Base-by-base conservation (phyloP, 2,329 filamentous ascomycete species). In the Paecilomyces niveus region DNA sequence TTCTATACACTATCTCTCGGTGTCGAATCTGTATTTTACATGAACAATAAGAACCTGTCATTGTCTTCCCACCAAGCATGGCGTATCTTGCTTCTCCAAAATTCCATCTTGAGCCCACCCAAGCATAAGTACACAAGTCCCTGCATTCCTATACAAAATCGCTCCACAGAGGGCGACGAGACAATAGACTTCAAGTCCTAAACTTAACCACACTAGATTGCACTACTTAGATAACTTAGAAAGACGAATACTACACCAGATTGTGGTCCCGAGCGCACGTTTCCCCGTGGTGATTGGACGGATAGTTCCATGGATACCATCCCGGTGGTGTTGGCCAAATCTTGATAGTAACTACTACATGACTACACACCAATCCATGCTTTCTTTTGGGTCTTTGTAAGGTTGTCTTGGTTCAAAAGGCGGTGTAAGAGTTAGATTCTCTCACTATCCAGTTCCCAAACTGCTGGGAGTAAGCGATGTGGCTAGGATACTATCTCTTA, bases 21-120 rank as follows among this genome's bases (percentile, higher is more conserved):
- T 29, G 26, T 29, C 5, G 26, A 29, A 45, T 45, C n/a, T 8
- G 6, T 2, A 21, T n/a, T n/a, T 15, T 18, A 45, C n/a, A 18
- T 18, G n/a, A 18, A 18, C 39, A 21, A 45, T 18, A 18, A 18
- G 22, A 45, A 8, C 3, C 9, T 21, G 15, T 21, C n/a, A 21
- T 6, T 7, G 4, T 4, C n/a, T 21, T 45, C n/a, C 15, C 9
- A 9, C 39, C 59, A 53, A 67, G 54, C 58, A 69, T 56, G 5
- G 7, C 26, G 1, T 26, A 26, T 5, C 26, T 6, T 29, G 5
- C 5, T 7, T 4, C 7, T 29, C 26, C 26, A 7, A 29, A 2
- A 6, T 2, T 29, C 26, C 26, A 29, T 29, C 26, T 29, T 4
- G 26, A 29, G 4, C 4, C 26, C 26, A 29, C 26, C 26, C 3